Base-by-base conservation (phyloP, 345 rosid genomes). In the Acer campestre region DNA sequence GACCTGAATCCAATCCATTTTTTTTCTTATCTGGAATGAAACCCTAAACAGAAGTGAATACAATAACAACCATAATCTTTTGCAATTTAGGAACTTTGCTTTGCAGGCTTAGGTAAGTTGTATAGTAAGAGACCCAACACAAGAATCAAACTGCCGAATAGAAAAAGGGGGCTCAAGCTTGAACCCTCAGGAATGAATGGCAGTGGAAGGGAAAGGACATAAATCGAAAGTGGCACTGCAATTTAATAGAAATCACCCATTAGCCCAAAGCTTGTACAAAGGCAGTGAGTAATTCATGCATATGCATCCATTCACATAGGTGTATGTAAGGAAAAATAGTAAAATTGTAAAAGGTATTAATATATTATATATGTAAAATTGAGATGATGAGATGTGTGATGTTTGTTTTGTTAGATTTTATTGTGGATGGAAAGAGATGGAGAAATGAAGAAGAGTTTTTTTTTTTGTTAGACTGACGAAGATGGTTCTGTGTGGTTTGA, bases 221-320 rank as follows among this genome's bases (percentile, higher is more conserved):
- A 95, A 72, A 90, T 91, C 31, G 95, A 80, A 48, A 91, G 18
- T 27, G 95, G 98, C 77, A 95, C 97, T 93, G 90, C 85, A 78
- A 76, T 62, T 14, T 42, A 53, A 61, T 44, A 7, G 68, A 67
- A 65, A 55, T 5, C 56, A 67, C 66, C 38, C 0, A 14, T 31
- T 74, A 75, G 69, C 67, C 27, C 75, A 70, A 59, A 53, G 18
- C 7, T 56, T 13, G 53, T 9, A 55, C 56, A 10, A 53, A 51
- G n/a, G 20, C 31, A 29, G 25, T 40, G 10, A 10, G 25, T 40
- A 16, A 55, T 25, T 61, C 8, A 44, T 14, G 51, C 44, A 58
- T 53, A 40, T 42, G 65, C 29, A n/a, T 18, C 63, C 58, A n/a
- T 18, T 56, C 58, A 44, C 56, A 23, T 67, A 53, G 61, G 20